These are phyloP conservation scores for Fusarium cyanostomum DNA, from an alignment of 2,329 filamentous ascomycete species.

Conservation along the genomic window DNA sequence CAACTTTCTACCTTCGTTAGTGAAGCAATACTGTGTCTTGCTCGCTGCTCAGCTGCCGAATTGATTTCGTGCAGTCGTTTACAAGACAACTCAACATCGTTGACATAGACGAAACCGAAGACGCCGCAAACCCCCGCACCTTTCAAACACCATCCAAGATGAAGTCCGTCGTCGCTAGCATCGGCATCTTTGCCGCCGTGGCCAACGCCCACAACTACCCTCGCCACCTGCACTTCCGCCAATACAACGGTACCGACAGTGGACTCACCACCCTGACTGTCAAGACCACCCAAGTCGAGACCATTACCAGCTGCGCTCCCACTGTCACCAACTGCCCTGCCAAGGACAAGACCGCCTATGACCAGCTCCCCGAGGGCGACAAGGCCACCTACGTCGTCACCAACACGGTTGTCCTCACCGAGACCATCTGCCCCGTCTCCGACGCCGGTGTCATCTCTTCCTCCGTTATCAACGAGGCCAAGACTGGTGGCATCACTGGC, in stretches of 20 bases:
- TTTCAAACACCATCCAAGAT: conserved; percentile 51
- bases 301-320: conserved; percentile 66
- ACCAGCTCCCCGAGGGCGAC: conserved; percentile 49
- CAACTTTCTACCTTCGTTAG: conserved; percentile 40
- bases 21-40: conserved; percentile 48
- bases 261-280: conserved; percentile 57
- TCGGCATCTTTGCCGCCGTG: conserved; percentile 57
- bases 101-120: conserved; percentile 40
- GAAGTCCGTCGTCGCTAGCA: conserved; percentile 56
- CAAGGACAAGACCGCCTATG: conserved; percentile 45
- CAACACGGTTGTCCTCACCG: conserved; percentile 52
- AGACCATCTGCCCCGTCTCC: conserved; percentile 57
- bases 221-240: conserved; percentile 48
- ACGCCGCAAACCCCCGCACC: conserved; percentile 23
- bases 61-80: conserved; percentile 46
- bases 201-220: conserved; percentile 53
- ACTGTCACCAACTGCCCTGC: conserved; percentile 66
- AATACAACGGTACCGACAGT: conserved; percentile 43
- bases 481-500: conserved; percentile 51
- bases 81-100: conserved; percentile 20
- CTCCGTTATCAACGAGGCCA: conserved; percentile 49
- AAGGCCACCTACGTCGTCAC: conserved; percentile 49
- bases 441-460: conserved; percentile 54
- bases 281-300: conserved; percentile 64
- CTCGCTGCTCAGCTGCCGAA: conserved; percentile 42